Evolutionary conservation across 1,284 basidiomycete genomes (phyloP).

Genomic region (Veloboletus limbatus): DNA sequence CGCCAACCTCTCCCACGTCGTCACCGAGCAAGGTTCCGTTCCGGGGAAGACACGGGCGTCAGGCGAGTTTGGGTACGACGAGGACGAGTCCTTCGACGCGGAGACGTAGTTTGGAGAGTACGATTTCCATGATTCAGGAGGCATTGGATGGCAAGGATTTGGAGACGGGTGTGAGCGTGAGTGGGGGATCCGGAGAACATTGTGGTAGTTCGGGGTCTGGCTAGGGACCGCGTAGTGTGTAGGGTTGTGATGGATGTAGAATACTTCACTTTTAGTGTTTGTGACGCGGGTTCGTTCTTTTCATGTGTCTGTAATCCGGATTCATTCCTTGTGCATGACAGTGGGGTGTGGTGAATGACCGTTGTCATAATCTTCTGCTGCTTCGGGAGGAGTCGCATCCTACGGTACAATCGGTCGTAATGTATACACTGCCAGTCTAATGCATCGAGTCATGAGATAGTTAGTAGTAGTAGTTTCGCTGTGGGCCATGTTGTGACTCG

Average conservation of each 20-base stretch:
- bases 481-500: too few relatives aligned
- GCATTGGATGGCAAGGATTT: constrained; percentile 70
- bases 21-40: constrained; percentile 44
- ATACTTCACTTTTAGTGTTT: neutral
- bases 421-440: too few relatives aligned
- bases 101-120: constrained; percentile 91
- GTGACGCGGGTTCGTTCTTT: neutral
- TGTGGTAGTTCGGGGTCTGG: neutral
- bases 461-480: too few relatives aligned
- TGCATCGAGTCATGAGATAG: too few relatives aligned
- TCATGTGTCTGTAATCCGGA: too few relatives aligned
- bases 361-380: too few relatives aligned
- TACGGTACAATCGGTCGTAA: too few relatives aligned
- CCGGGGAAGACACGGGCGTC: constrained; percentile 79
- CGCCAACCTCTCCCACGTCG: constrained; percentile 37
- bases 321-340: too few relatives aligned
- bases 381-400: too few relatives aligned
- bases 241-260: neutral
- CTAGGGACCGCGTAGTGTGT: neutral
- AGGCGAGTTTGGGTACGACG: constrained; percentile 93
- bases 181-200: neutral
- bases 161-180: constrained; percentile 17
- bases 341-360: too few relatives aligned
- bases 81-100: constrained; percentile 94
- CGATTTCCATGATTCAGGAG: constrained; percentile 92